Conservation (phyloP, 2,329 filamentous ascomycete genomes). For the Exophiala sp. region DNA sequence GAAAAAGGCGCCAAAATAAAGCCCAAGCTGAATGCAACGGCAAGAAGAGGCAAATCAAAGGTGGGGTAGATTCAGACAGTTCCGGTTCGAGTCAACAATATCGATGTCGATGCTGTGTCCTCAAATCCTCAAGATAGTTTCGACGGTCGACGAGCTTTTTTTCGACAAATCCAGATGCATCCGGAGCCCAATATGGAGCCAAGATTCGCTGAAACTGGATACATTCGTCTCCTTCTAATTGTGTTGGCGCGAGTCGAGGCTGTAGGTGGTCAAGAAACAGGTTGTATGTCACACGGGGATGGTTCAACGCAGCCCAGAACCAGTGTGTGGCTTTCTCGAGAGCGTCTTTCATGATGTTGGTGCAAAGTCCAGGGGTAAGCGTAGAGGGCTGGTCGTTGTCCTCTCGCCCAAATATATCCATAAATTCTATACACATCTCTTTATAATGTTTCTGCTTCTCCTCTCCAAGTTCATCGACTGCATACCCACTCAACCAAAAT, state of each 20-base stretch:
- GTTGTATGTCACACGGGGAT: slow-evolving; percentile 1
- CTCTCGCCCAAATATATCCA: slow-evolving; percentile 19
- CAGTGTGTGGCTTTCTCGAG: background rate
- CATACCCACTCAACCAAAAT: slow-evolving; percentile 27
- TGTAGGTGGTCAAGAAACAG: background rate
- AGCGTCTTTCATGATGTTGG: slow-evolving; percentile 1
- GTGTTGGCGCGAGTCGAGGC: background rate
- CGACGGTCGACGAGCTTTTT: background rate
- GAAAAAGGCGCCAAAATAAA: no score
- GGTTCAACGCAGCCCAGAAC: background rate
- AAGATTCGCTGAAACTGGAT: background rate
- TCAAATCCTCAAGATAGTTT: background rate
- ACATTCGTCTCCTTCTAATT: background rate
- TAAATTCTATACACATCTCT: slow-evolving; percentile 21
- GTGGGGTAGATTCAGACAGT: no score
- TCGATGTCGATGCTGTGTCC: background rate
- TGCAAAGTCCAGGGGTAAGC: background rate
- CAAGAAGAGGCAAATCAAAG: no score
- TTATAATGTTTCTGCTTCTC: slow-evolving; percentile 10
- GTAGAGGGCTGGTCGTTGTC: background rate
- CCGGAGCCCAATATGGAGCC: slow-evolving; percentile 1
- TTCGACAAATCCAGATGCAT: background rate
- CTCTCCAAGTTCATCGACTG: slow-evolving; percentile 10
- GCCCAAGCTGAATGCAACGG: no score
- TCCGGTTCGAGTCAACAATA: no score